These are phyloP conservation scores for Elaeagnus macrophylla DNA, from an alignment of 306 rosid species.

Conservation along the genomic window DNA sequence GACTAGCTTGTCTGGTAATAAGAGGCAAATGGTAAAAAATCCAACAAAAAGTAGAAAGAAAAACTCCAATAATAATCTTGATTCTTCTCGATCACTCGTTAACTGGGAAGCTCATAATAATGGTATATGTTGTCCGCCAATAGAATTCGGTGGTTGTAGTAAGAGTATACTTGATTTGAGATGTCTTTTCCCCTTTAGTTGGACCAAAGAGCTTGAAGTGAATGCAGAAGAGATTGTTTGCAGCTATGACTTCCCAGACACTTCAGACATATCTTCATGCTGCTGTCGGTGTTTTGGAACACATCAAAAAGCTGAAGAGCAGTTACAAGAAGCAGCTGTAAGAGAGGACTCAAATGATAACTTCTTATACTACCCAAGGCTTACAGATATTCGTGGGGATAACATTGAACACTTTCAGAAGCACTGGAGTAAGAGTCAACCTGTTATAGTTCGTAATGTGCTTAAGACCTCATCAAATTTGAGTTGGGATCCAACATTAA, in stretches of 20 bases:
- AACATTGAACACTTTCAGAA: slow-evolving; percentile 87
- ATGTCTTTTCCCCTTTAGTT: slow-evolving; percentile 51
- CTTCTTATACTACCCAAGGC: slow-evolving; percentile 56
- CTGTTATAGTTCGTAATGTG: slow-evolving; percentile 65
- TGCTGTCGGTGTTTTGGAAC: slow-evolving; percentile 61
- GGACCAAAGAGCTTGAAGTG: slow-evolving; percentile 80
- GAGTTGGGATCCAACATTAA: slow-evolving; percentile 77
- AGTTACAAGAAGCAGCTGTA: slow-evolving; percentile 54
- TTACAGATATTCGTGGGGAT: slow-evolving; percentile 41
- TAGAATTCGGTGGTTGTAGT: slow-evolving; percentile 65
- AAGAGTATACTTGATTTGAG: slow-evolving; percentile 66
- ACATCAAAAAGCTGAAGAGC: slow-evolving; percentile 37
- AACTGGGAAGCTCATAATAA: slow-evolving; percentile 37
- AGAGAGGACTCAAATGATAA: slow-evolving; percentile 76
- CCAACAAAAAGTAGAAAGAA: slow-evolving; percentile 24
- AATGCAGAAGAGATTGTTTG: slow-evolving; percentile 93
- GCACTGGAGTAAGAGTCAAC: slow-evolving; percentile 96
- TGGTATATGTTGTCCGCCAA: slow-evolving; percentile 51
- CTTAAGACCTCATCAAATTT: slow-evolving; percentile 46
- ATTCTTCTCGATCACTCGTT: slow-evolving; percentile 29
- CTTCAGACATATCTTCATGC: slow-evolving; percentile 50
- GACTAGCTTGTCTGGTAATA: slow-evolving; percentile 24
- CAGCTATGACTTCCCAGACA: slow-evolving; percentile 96
- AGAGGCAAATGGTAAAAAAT: slow-evolving; percentile 30
- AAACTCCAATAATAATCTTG: slow-evolving; percentile 17